phyloP scores from a whole-genome alignment of 1,139 yeast species.

The Candida sojae region DNA sequence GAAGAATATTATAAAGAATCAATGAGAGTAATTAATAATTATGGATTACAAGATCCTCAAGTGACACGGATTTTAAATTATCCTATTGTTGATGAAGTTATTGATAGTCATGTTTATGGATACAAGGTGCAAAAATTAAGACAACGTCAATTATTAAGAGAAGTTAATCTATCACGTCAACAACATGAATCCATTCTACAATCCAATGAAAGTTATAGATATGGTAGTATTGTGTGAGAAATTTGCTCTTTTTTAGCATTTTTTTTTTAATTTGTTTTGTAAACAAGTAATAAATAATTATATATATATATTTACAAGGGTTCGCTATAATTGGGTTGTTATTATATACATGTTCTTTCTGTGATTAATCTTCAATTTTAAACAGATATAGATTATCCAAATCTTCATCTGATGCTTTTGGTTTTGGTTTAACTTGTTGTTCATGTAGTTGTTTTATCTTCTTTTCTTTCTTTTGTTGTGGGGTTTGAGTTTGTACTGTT shows the following conservation, averaged over 20 bases:
- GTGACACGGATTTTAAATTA: slow-evolving; percentile 40
- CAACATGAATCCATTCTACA: slow-evolving; percentile 7
- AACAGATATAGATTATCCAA: slow-evolving; percentile 45
- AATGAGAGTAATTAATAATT: slow-evolving; percentile 37
- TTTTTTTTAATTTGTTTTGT: no score
- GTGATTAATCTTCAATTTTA: slow-evolving; percentile 37
- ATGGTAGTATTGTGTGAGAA: slow-evolving; percentile 26
- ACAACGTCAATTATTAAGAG: slow-evolving; percentile 16
- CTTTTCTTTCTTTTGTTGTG: slow-evolving; percentile 16
- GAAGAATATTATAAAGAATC: slow-evolving; percentile 39
- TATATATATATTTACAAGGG: slow-evolving; percentile 8
- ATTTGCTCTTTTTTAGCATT: no score
- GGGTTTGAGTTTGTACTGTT: neutral
- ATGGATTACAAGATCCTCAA: slow-evolving; percentile 38
- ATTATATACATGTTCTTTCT: neutral
- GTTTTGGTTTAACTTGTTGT: slow-evolving; percentile 10
- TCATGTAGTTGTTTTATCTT: slow-evolving; percentile 14
- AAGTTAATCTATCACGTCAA: slow-evolving; percentile 15
- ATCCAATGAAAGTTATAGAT: slow-evolving; percentile 20
- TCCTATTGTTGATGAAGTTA: slow-evolving; percentile 48
- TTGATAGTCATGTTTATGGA: slow-evolving; percentile 45
- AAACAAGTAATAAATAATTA: no score
- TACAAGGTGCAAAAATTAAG: slow-evolving; percentile 44
- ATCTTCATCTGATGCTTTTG: slow-evolving; percentile 28
- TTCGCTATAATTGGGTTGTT: neutral